Evolutionary conservation across 1,284 basidiomycete genomes (phyloP).

Genomic region (Cryptococcus floricola): DNA sequence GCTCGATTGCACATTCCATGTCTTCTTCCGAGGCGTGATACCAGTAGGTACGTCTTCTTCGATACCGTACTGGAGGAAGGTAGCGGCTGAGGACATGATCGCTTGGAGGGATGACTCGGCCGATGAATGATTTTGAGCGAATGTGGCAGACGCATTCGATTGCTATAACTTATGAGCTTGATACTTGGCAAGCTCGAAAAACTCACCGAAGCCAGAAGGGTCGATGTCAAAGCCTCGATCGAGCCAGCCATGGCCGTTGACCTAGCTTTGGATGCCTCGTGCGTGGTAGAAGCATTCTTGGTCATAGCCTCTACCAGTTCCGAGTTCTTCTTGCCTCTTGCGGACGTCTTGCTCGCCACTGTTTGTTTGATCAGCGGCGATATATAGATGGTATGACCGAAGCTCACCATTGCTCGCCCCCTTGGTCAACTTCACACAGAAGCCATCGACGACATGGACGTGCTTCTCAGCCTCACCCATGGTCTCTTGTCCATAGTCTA

Average conservation of each 20-base stretch:
- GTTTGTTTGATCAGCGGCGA: neutral
- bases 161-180: conserved; percentile 20
- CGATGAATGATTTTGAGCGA: conserved; percentile 13
- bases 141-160: conserved; percentile 16
- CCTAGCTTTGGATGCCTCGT: conserved; percentile 14
- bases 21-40: conserved; percentile 49
- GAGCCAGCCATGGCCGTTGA: conserved; percentile 11
- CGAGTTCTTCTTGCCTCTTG: conserved; percentile 14
- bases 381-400: neutral
- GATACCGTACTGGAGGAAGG: conserved; percentile 39
- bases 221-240: conserved; percentile 16
- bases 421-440: conserved; percentile 21
- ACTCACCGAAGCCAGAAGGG: conserved; percentile 30
- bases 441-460: conserved; percentile 21
- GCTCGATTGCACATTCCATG: conserved; percentile 36
- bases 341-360: conserved; percentile 12
- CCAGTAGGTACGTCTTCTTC: conserved; percentile 51
- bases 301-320: conserved; percentile 10
- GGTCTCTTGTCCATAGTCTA: conserved; percentile 26
- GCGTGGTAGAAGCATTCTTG: conserved; percentile 9
- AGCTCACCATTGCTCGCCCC: conserved; percentile 25
- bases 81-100: conserved; percentile 30
- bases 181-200: neutral
- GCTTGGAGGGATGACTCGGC: conserved; percentile 24
- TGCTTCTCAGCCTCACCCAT: conserved; percentile 21